phyloP scores from a whole-genome alignment of 129 eudicot genomes.

The carrot (Daucus carota) region DH1_v3.0 NC_030382.2:30744001-30744500 shows the following conservation, averaged over 20 bases:
- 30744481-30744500: not conserved
- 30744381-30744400: conserved; percentile 5
- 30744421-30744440: not conserved
- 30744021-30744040: not conserved
- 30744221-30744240: conserved; percentile 17
- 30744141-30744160: conserved; percentile 29
- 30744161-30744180: conserved; percentile 19
- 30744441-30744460: not conserved
- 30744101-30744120: conserved; percentile 19
- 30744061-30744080: not conserved
- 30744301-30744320: conserved; percentile 12
- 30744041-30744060: not conserved
- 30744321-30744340: conserved; percentile 2
- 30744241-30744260: conserved; percentile 18
- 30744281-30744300: conserved; percentile 12
- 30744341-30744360: conserved; percentile 6
- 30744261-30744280: conserved; percentile 9
- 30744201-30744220: conserved; percentile 14
- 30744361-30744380: conserved; percentile 8
- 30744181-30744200: conserved; percentile 20
- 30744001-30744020: not conserved
- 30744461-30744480: not conserved
- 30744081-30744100: conserved; percentile 7
- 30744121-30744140: conserved; percentile 17
- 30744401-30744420: not conserved